phyloP scores from a whole-genome alignment of 352 stramenopile species.

The Phytophthora meadii region DNA sequence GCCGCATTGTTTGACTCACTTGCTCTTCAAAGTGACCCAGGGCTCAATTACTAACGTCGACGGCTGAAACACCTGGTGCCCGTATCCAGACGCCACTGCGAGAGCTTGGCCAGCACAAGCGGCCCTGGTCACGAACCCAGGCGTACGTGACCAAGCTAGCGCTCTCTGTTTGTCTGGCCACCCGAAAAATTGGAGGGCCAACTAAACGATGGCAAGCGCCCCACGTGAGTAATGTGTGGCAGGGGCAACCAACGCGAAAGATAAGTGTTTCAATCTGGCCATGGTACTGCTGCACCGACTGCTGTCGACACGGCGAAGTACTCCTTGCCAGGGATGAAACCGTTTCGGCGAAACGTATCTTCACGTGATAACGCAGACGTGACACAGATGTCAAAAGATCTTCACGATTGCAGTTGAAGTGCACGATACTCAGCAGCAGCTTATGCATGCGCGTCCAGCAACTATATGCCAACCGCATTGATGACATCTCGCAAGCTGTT shows the following conservation, averaged over 20 bases:
- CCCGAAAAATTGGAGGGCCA: neutral
- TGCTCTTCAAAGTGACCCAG: slow-evolving; percentile 16
- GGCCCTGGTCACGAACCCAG: slow-evolving; percentile 1
- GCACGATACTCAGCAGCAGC: too few relatives aligned
- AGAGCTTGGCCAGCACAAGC: slow-evolving; percentile 4
- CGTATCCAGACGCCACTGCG: slow-evolving; percentile 8
- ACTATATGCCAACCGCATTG: too few relatives aligned
- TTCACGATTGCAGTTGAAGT: too few relatives aligned
- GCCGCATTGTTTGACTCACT: slow-evolving; percentile 20
- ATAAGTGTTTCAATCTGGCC: slow-evolving; percentile 10
- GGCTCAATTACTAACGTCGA: slow-evolving; percentile 22
- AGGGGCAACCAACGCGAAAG: slow-evolving; percentile 24
- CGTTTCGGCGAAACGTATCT: too few relatives aligned
- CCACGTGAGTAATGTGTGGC: slow-evolving; percentile 20
- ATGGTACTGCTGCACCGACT: neutral
- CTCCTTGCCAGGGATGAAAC: too few relatives aligned
- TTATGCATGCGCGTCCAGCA: too few relatives aligned
- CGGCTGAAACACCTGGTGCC: slow-evolving; percentile 6
- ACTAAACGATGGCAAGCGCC: slow-evolving; percentile 14
- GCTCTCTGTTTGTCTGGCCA: slow-evolving; percentile 8
- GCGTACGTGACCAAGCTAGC: neutral
- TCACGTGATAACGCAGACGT: too few relatives aligned
- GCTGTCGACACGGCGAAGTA: too few relatives aligned
- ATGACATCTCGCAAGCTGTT: too few relatives aligned
- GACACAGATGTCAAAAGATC: too few relatives aligned